Conservation (phyloP, 768 basidiomycete genomes). For the Pisolithus orientalis region DNA sequence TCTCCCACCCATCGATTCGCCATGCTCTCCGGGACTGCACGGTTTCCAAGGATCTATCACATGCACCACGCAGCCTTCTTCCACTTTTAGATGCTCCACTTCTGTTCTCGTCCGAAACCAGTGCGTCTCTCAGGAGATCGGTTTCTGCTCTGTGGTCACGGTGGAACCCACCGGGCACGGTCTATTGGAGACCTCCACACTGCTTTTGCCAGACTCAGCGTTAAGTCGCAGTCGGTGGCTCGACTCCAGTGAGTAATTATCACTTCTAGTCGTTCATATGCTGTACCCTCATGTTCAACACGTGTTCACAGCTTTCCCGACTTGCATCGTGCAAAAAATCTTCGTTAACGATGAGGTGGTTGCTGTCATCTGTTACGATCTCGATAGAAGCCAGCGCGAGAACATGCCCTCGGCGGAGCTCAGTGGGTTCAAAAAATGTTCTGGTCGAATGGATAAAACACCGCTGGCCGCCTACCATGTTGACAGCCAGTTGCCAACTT, state of each 20-base stretch:
- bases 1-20: slow-evolving; percentile 49
- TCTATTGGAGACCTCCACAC: slow-evolving; percentile 42
- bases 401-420: slow-evolving; percentile 57
- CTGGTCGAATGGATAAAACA: slow-evolving; percentile 23
- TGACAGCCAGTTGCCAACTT: slow-evolving; percentile 25
- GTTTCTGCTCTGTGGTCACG: slow-evolving; percentile 26
- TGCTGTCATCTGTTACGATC: slow-evolving; percentile 60
- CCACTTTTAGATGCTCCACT: slow-evolving; percentile 59
- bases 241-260: slow-evolving; percentile 48
- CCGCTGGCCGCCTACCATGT: slow-evolving; percentile 23
- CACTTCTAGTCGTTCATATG: slow-evolving; percentile 4
- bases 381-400: slow-evolving; percentile 50
- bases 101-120: slow-evolving; percentile 47
- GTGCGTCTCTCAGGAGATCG: slow-evolving; percentile 49
- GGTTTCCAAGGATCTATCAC: slow-evolving; percentile 57
- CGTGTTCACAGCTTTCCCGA: slow-evolving; percentile 40
- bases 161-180: slow-evolving; percentile 45
- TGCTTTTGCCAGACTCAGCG: slow-evolving; percentile 60
- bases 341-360: slow-evolving; percentile 57
- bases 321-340: slow-evolving; percentile 66
- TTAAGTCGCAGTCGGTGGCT: slow-evolving; percentile 67
- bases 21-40: slow-evolving; percentile 49
- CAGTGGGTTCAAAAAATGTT: slow-evolving; percentile 42
- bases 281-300: slow-evolving; percentile 22
- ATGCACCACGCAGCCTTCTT: slow-evolving; percentile 46